Evolutionary conservation across 169 alveolate genomes (phyloP), one percentile per base, ranked within the genome.

Genomic region (Cryptosporidium viatorum): DNA sequence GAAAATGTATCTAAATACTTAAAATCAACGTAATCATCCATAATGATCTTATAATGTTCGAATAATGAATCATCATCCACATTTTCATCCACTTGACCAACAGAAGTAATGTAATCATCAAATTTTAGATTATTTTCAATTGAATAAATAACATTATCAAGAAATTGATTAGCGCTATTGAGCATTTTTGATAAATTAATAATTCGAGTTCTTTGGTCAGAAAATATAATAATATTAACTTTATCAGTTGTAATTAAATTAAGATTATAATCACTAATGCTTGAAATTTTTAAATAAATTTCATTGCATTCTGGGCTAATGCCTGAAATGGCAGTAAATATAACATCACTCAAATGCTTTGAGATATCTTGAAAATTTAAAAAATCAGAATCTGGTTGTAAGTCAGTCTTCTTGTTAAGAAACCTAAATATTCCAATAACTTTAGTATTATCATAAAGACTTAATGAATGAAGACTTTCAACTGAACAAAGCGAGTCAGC

Each of bases 151-250:
- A 39, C 74, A 62, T 50, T 62, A 60, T 59, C 43, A 33, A 80
- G 55, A 67, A 37, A 39, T 37, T 39, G 69, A 43, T 80, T 59
- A 8, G 89, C 89, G 39, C 16, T 50, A 3, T 80, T 70, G 14
- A 80, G 75, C 89, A 65, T 62, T 29, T 48, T 80, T 59, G 68
- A 41, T 41, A 80, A 65, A 48, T 80, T 80, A 16, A 31, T 16
- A 16, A 80, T 43, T 37, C 23, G 73, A 23, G 16, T 62, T 16
- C 41, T 29, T 60, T 59, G 73, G 14, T 31, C 59, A 10, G 89
- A 60, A 80, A 45, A 62, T 26, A 80, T 18, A 21, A 80, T 65
- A 23, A 80, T 62, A 31, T 60, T 59, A 80, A 80, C 21, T 39
- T 23, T 62, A 16, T 45, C 33, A 29, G 43, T 21, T 33, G 18